Evolutionary conservation across 257 asterid species (phyloP).

Genomic region (Avicennia marina): DNA sequence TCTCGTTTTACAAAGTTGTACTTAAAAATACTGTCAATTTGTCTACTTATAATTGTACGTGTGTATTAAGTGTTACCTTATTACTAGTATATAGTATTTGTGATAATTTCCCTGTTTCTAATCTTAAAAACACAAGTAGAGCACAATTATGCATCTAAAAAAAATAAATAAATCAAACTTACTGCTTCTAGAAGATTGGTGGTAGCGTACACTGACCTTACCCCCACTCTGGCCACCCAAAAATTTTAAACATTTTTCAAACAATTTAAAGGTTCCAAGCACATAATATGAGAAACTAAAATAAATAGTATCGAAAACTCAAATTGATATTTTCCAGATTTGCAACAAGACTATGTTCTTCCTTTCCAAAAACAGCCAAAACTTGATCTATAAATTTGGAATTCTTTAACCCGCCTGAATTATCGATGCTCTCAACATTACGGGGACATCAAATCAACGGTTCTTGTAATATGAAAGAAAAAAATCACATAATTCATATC

Average conservation of each 20-base stretch:
- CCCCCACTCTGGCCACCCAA: conserved; percentile 90
- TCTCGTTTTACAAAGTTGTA: too few relatives aligned
- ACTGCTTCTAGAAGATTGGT: conserved; percentile 61
- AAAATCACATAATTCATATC: neutral
- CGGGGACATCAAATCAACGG: too few relatives aligned
- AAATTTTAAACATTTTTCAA: neutral
- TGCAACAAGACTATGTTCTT: conserved; percentile 70
- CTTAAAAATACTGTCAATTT: too few relatives aligned
- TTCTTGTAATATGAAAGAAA: too few relatives aligned
- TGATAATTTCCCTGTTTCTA: too few relatives aligned
- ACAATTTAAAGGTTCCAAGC: too few relatives aligned
- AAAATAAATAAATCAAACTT: conserved; percentile 19
- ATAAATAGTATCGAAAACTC: neutral
- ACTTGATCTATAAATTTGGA: conserved; percentile 63
- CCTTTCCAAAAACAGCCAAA: conserved; percentile 38
- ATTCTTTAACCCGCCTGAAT: conserved; percentile 73
- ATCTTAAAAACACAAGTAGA: too few relatives aligned
- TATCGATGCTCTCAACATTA: too few relatives aligned
- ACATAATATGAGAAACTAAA: neutral
- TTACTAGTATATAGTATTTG: too few relatives aligned
- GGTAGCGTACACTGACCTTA: conserved; percentile 68
- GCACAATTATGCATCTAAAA: neutral
- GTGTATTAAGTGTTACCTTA: too few relatives aligned
- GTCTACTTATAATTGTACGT: too few relatives aligned
- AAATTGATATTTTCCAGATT: conserved; percentile 10